phyloP scores from a whole-genome alignment of 352 stramenopile genomes.

The Pythium monospermum region DNA sequence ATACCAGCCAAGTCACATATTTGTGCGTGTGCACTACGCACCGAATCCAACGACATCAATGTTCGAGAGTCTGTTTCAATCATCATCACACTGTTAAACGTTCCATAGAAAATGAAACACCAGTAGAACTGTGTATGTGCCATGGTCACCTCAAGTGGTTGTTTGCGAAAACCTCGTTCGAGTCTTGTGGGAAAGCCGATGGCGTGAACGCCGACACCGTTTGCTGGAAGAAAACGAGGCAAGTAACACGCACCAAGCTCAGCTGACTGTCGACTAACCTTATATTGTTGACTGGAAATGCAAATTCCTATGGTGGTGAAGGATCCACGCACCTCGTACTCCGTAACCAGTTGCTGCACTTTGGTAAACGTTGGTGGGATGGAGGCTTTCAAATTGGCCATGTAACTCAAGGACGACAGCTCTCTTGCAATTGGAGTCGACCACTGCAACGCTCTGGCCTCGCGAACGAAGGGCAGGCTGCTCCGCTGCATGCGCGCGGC shows the following conservation, averaged over 20 bases:
- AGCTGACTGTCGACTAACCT: background rate
- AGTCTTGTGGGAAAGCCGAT: slow-evolving; percentile 30
- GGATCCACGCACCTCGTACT: slow-evolving; percentile 59
- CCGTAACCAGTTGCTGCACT: slow-evolving; percentile 37
- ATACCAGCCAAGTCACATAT: background rate
- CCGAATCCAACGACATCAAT: slow-evolving; percentile 75
- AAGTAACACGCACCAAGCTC: background rate
- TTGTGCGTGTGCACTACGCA: slow-evolving; percentile 13
- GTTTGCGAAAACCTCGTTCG: slow-evolving; percentile 69
- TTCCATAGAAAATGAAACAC: background rate
- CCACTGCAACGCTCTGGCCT: too few relatives aligned
- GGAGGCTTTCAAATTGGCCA: slow-evolving; percentile 42
- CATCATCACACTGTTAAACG: too few relatives aligned
- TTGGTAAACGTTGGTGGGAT: slow-evolving; percentile 36
- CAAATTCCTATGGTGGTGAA: too few relatives aligned
- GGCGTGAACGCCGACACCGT: slow-evolving; percentile 39
- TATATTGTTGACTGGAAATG: background rate
- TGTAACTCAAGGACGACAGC: slow-evolving; percentile 36
- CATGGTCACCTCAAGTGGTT: slow-evolving; percentile 53
- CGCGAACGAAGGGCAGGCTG: too few relatives aligned
- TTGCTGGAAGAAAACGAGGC: too few relatives aligned
- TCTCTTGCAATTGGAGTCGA: background rate
- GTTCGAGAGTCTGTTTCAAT: slow-evolving; percentile 33
- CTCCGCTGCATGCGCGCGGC: too few relatives aligned
- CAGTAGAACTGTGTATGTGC: background rate